Base-by-base conservation (phyloP, 148 eudicot species). In the Heliosperma pusillum region DNA sequence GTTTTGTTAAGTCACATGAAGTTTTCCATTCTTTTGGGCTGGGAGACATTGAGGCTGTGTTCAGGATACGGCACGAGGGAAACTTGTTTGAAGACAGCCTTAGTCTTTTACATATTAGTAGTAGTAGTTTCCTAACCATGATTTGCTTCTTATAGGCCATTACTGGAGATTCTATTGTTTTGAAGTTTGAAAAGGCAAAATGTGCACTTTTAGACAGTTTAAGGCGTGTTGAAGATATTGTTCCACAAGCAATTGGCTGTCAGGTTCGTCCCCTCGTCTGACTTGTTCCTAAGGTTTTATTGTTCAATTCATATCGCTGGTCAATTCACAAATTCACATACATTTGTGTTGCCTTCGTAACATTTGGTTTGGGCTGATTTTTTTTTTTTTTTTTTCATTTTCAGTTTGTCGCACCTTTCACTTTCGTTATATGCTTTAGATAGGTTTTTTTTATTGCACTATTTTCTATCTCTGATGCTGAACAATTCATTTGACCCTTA, bases 161-260 rank as follows among this genome's bases (percentile, higher is more conserved):
- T 70, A 95, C 98, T 10, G 98, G 97, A 65, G 97, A 95, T 77
- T 89, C 98, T 62, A 77, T 95, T 77, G 88, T 90, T 77, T 78
- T 86, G 76, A 95, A 95, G 80, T 92, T 95, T 82, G 98, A 95
- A 78, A 95, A 83, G 87, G 88, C 93, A 65, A 89, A 93, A 85
- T 83, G 85, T 74, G 87, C 89, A 69, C 93, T 95, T 77, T 77
- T 80, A 80, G 98, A 90, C 74, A 84, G 97, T 77, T 87, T 95
- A 61, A 88, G 80, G 77, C 85, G 92, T 55, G 98, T 95, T 74
- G 95, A 90, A 80, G 92, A 92, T 81, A 90, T 95, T 60, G 97
- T 95, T 82, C 94, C 97, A 24, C 90, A 87, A 85, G 78, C 89
- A 53, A 95, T 92, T 75, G 92, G 92, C 64, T 85, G 88, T 86